Base-by-base conservation (phyloP, 148 eudicot species). In the Cornus controversa region DNA sequence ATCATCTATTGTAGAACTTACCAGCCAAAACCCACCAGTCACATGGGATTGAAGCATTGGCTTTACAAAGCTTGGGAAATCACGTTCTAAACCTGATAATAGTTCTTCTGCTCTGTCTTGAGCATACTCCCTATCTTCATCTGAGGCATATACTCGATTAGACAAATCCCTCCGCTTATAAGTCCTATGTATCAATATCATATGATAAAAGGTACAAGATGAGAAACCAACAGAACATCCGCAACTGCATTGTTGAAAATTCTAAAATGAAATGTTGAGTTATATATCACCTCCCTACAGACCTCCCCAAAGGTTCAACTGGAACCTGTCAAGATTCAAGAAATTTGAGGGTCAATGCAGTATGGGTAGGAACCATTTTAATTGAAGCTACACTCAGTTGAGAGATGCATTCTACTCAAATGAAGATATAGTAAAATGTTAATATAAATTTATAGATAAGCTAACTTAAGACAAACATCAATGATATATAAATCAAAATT, bases 31-130 rank as follows among this genome's bases (percentile, higher is more conserved):
- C 18, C 98, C 96, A 22, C 92, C 93, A 26, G 91, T 84, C 24
- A 94, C 96, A 84, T 94, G 98, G 18, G 98, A 94, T 27, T 89
- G 96, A 78, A 94, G 96, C 98, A 94, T 94, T 36, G 98, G 87
- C 69, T 88, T 94, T 42, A 91, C 86, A 77, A 88, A 94, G 73
- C 85, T 69, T 4, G 98, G 96, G 66, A 72, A 74, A 15, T 85
- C 81, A 58, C 87, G 67, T 6, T 62, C 89, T 28, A 94, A 80
- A 18, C 53, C 74, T 10, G 83, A 73, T 64, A 86, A 85, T 1
- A 90, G 60, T 25, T 79, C 62, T 53, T 87, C 86, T 8, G 98
- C 98, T 80, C 80, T 86, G 20, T 81, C 78, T 23, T 77, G 50
- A 34, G 96, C 86, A 31, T 79, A 71, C 11, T 71, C 76, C 57